Conservation (phyloP, 768 basidiomycete species). For the Mycena vulgaris region DNA sequence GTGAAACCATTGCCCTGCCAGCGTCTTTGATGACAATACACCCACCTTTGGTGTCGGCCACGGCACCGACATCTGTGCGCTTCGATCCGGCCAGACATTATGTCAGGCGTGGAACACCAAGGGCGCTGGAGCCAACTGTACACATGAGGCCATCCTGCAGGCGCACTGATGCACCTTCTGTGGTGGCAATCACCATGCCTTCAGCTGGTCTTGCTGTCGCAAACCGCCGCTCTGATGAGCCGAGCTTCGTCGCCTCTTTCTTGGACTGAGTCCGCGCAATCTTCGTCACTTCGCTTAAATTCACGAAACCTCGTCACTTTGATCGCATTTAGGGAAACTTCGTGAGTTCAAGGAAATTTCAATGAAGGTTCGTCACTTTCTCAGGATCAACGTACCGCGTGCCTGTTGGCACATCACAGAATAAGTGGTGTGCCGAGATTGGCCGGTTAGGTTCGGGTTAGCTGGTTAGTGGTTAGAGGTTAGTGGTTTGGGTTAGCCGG, state of each 20-base stretch:
- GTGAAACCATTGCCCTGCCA: conserved; percentile 5
- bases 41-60: not conserved
- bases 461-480: too few species aligned
- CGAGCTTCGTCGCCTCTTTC: not conserved
- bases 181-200: conserved; percentile 8
- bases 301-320: too few species aligned
- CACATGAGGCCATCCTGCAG: conserved; percentile 1
- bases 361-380: too few species aligned
- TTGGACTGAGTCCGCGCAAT: too few species aligned
- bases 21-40: conserved; percentile 8
- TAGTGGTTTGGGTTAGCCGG: too few species aligned
- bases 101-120: conserved; percentile 30
- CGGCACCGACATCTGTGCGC: not conserved
- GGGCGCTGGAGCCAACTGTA: not conserved
- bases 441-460: too few species aligned
- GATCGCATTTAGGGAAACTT: too few species aligned
- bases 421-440: too few species aligned
- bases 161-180: conserved; percentile 30
- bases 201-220: not conserved
- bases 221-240: not conserved
- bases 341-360: too few species aligned
- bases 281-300: too few species aligned
- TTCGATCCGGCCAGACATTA: conserved; percentile 11
- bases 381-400: too few species aligned
- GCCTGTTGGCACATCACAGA: too few species aligned